phyloP scores from a whole-genome alignment of 352 stramenopile genomes.

The Thalassiosira oceanica region DNA sequence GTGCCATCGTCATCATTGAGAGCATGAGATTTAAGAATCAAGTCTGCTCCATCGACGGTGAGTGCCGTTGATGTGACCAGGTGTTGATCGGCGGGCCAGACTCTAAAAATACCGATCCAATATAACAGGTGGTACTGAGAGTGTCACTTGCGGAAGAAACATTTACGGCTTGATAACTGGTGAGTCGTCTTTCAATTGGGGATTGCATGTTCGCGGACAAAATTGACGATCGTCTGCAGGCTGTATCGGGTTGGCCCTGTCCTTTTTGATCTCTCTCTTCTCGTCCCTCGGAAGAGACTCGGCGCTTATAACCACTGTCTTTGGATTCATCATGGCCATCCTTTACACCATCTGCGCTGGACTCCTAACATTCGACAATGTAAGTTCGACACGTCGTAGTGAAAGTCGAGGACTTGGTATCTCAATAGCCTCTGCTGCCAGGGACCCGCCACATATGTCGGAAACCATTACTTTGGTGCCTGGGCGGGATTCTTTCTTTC shows the following conservation, averaged over 20 bases:
- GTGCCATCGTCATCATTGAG: conserved; percentile 46
- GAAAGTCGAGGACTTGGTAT: conserved; percentile 30
- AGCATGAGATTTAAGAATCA: conserved; percentile 45
- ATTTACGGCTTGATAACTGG: conserved; percentile 46
- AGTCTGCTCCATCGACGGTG: conserved; percentile 39
- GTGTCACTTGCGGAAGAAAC: conserved; percentile 33
- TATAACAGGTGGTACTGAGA: conserved; percentile 19
- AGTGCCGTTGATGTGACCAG: no score
- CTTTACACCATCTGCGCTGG: conserved; percentile 45
- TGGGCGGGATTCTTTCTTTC: conserved; percentile 51
- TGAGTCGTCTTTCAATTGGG: conserved; percentile 8
- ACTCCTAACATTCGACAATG: conserved; percentile 45
- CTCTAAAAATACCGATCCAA: no score
- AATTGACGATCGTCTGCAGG: conserved; percentile 17
- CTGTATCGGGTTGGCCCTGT: conserved; percentile 33
- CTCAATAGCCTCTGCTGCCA: no score
- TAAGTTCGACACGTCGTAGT: no score
- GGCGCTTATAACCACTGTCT: conserved; percentile 41
- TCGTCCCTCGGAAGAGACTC: conserved; percentile 43
- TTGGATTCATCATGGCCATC: conserved; percentile 34
- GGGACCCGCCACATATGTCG: conserved; percentile 8
- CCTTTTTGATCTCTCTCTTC: conserved; percentile 46
- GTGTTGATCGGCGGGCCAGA: no score
- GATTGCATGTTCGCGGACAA: background rate
- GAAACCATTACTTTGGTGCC: conserved; percentile 50